Evolutionary conservation across 73 alveolate species (phyloP).

Genomic region (Uronychia binucleata): DNA sequence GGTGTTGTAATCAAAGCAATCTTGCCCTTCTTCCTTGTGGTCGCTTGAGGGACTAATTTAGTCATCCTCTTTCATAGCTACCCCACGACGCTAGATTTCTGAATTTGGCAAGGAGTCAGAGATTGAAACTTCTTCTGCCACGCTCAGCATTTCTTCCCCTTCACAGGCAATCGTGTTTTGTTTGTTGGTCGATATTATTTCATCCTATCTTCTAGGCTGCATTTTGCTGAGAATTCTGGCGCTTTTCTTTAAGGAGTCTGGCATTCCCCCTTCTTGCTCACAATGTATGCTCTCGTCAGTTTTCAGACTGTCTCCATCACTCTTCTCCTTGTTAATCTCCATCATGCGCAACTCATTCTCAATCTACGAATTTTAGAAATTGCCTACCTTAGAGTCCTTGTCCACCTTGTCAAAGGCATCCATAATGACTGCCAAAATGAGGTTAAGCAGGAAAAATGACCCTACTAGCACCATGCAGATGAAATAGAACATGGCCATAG

Average conservation of each 20-base stretch:
- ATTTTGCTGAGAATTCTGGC: not conserved
- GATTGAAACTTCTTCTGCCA: too few species aligned
- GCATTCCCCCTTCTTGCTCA: not conserved
- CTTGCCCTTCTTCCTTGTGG: too few species aligned
- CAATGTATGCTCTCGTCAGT: not conserved
- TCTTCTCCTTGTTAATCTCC: not conserved
- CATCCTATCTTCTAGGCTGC: not conserved
- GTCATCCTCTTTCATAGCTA: too few species aligned
- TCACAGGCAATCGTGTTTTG: not conserved
- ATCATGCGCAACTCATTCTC: not conserved
- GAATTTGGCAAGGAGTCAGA: too few species aligned
- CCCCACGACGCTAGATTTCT: too few species aligned
- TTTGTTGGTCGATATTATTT: not conserved
- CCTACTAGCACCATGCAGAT: conserved; percentile 53
- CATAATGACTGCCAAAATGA: conserved; percentile 70
- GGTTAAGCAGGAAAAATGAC: conserved; percentile 57
- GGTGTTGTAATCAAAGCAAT: too few species aligned
- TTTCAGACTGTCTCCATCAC: not conserved
- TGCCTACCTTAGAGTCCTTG: conserved; percentile 1
- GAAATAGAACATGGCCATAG: conserved; percentile 35
- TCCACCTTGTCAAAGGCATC: conserved; percentile 41
- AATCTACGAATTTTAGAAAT: not conserved
- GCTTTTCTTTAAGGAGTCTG: not conserved
- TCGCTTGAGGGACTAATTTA: too few species aligned
- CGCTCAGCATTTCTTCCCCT: too few species aligned